Conservation (phyloP, 192 early-diverging fungal species). For the Rhizophagus clarus region DNA sequence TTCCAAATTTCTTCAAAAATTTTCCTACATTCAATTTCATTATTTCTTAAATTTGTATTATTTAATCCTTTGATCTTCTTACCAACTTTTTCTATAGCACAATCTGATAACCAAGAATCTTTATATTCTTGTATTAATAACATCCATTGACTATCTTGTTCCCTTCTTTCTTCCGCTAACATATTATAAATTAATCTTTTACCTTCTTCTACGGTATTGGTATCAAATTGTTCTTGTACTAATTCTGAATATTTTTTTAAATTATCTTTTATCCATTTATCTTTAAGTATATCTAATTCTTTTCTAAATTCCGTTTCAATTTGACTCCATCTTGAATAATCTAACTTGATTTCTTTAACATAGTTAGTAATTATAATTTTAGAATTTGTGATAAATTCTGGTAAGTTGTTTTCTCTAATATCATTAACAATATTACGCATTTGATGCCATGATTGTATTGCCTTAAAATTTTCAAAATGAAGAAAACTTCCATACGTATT, state of each 20-base stretch:
- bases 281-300: neutral
- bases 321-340: neutral
- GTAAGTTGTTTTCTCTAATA: too few relatives aligned
- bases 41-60: neutral
- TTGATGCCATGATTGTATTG: constrained; percentile 1
- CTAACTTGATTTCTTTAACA: neutral
- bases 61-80: neutral
- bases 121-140: neutral
- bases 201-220: neutral
- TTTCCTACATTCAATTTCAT: neutral
- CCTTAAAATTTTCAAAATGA: constrained; percentile 9
- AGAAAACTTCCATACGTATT: neutral
- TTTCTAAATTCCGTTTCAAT: neutral
- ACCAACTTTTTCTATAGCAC: neutral
- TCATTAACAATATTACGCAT: neutral
- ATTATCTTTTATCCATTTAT: too few relatives aligned
- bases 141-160: neutral
- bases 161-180: neutral
- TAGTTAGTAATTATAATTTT: neutral
- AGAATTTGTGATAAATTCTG: neutral
- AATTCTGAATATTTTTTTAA: neutral
- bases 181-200: neutral
- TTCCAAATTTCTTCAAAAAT: constrained; percentile 6
- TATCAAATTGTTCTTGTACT: constrained; percentile 9
- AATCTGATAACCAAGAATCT: neutral